Conservation (phyloP, 768 basidiomycete genomes). For the Flagelloscypha sp. region DNA sequence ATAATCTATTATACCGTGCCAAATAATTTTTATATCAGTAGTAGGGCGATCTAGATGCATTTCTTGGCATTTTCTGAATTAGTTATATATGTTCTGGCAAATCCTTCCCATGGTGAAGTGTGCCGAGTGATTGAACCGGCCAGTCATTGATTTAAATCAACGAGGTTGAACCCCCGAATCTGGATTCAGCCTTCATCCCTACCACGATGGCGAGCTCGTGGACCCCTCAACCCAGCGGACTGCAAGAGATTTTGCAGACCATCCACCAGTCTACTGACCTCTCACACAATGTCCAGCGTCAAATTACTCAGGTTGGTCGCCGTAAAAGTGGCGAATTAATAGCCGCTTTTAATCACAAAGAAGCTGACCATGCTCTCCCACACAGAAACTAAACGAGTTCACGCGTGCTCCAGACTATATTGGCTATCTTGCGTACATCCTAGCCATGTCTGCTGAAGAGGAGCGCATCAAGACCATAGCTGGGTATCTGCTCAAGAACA, state of each 20-base stretch:
- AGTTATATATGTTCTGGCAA: too few species aligned
- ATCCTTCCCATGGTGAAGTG: too few species aligned
- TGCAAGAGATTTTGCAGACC: conserved; percentile 87
- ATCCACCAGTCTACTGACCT: conserved; percentile 85
- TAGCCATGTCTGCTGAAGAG: conserved; percentile 77
- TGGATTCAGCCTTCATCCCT: conserved; percentile 23
- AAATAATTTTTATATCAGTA: too few species aligned
- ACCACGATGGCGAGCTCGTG: conserved; percentile 59
- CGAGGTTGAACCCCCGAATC: neutral
- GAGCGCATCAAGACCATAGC: conserved; percentile 93
- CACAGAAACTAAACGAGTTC: conserved; percentile 79
- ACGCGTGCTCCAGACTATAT: conserved; percentile 89
- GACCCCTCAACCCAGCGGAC: conserved; percentile 76
- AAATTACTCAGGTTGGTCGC: conserved; percentile 68
- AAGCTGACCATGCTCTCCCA: conserved; percentile 9
- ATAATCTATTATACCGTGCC: too few species aligned
- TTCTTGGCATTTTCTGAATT: too few species aligned
- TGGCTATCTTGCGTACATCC: conserved; percentile 92
- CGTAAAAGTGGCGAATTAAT: conserved; percentile 13
- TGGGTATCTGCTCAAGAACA: conserved; percentile 96
- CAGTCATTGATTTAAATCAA: too few species aligned
- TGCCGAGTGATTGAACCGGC: too few species aligned
- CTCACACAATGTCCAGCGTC: conserved; percentile 66
- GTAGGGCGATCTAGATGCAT: too few species aligned
- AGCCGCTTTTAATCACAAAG: conserved; percentile 15